A percentile compares a stretch with the other conserved stretches of the same genome.
phyloP scores from a whole-genome alignment of 23 red algal genomes.

The Gracilaria gracilis region DNA sequence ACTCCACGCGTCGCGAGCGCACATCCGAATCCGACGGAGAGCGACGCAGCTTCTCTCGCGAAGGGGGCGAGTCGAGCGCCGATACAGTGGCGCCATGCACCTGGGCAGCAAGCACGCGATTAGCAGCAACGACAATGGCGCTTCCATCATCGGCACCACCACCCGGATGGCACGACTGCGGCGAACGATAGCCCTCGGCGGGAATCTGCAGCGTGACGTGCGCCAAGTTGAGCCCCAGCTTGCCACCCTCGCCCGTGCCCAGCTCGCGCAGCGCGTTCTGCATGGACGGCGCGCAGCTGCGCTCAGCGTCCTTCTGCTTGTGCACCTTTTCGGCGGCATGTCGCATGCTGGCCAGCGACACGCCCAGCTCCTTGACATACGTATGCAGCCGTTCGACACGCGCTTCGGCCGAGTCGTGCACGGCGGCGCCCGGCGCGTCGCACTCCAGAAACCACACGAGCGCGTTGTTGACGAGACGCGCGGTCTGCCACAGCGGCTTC shows the following conservation, averaged over 20 bases:
- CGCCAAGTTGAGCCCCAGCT: constrained; percentile 45
- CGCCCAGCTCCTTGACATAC: constrained; percentile 64
- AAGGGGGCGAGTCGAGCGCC: background rate
- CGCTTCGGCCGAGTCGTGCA: constrained; percentile 41
- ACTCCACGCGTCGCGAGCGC: background rate
- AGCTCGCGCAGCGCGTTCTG: constrained; percentile 52
- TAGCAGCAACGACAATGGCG: background rate
- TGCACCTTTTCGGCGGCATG: constrained; percentile 36
- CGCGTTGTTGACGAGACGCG: constrained; percentile 63
- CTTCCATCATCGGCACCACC: background rate
- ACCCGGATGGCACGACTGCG: too few relatives aligned
- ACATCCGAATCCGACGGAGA: background rate
- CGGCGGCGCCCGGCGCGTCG: background rate
- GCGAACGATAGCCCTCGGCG: background rate
- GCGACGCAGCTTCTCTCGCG: background rate
- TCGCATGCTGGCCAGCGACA: constrained; percentile 26
- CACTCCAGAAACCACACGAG: constrained; percentile 65
- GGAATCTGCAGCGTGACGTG: constrained; percentile 28
- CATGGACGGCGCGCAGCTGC: constrained; percentile 14
- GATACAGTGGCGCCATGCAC: background rate
- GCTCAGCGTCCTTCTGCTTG: constrained; percentile 14
- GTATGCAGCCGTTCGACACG: constrained; percentile 64
- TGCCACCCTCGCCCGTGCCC: constrained; percentile 66
- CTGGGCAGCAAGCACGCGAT: background rate
- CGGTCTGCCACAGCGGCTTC: constrained; percentile 68